Percentiles rank a stretch among this genome's conserved stretches.
These are phyloP conservation scores for Hydnum rufescens DNA, from an alignment of 768 basidiomycete genomes.

Conservation along the genomic window DNA sequence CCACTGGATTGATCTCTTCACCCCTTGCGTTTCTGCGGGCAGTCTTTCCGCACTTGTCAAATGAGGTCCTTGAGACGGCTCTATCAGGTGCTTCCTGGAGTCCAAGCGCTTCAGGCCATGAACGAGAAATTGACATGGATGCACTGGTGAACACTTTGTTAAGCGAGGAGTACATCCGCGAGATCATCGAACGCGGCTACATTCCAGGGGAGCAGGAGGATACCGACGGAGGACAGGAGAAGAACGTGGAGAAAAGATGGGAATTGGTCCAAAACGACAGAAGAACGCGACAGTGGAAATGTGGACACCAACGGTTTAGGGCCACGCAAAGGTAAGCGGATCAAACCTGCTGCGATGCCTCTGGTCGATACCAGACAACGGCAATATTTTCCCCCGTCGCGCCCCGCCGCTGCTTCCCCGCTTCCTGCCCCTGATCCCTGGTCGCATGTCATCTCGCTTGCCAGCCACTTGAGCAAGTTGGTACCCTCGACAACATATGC, in stretches of 20 bases:
- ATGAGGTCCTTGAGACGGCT: background rate
- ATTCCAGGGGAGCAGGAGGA: background rate
- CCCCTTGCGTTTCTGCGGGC: background rate
- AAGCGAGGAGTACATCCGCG: background rate
- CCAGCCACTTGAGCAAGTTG: background rate
- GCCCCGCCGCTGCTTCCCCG: background rate
- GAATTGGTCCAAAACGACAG: background rate
- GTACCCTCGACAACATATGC: background rate
- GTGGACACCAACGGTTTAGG: background rate
- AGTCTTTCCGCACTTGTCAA: background rate
- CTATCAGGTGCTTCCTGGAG: background rate
- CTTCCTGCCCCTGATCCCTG: background rate
- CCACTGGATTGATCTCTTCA: background rate
- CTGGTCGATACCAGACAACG: background rate
- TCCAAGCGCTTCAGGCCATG: background rate
- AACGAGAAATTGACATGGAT: slow-evolving; percentile 1
- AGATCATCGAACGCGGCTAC: background rate
- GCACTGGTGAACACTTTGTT: background rate
- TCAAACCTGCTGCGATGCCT: background rate
- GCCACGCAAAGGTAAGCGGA: background rate
- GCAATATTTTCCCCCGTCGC: background rate
- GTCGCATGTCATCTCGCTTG: background rate
- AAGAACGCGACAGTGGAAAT: background rate
- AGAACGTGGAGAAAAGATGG: background rate
- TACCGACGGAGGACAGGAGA: too few relatives aligned